Conservation (phyloP, 768 basidiomycete genomes). For the Boletus coccyginus region DNA sequence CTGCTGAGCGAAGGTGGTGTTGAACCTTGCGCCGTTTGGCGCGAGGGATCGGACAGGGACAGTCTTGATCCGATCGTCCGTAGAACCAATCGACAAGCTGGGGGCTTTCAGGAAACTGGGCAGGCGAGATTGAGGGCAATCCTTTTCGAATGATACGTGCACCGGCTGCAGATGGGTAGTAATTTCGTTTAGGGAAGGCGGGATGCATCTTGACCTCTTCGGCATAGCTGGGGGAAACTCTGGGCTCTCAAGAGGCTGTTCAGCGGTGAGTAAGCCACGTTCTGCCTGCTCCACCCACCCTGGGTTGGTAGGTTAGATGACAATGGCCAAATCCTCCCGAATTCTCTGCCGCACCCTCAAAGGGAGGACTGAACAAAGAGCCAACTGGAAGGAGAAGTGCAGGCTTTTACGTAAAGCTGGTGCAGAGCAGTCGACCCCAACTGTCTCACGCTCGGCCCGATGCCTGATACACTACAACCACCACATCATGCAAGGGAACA, state of each 20-base stretch:
- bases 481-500: slow-evolving; percentile 34
- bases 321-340: not conserved
- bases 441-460: not conserved
- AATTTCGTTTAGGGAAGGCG: slow-evolving; percentile 78
- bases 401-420: too few relatives aligned
- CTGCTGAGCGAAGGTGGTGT: slow-evolving; percentile 5
- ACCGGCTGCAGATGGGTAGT: slow-evolving; percentile 51
- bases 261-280: slow-evolving; percentile 43
- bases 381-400: slow-evolving; percentile 2
- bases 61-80: slow-evolving; percentile 26
- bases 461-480: not conserved
- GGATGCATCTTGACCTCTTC: slow-evolving; percentile 20
- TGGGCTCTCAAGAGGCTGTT: slow-evolving; percentile 13
- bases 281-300: slow-evolving; percentile 67
- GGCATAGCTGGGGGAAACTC: slow-evolving; percentile 3
- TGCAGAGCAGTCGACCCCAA: not conserved
- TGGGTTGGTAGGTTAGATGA: not conserved
- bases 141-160: slow-evolving; percentile 18
- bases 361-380: not conserved
- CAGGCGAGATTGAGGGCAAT: slow-evolving; percentile 25
- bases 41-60: slow-evolving; percentile 37
- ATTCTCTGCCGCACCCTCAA: slow-evolving; percentile 42
- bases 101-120: slow-evolving; percentile 31
- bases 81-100: slow-evolving; percentile 13
- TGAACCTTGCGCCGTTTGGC: slow-evolving; percentile 3